Conservation (phyloP, 495 filamentous ascomycete genomes). For the Podospora bellae-mahoneyi region DNA sequence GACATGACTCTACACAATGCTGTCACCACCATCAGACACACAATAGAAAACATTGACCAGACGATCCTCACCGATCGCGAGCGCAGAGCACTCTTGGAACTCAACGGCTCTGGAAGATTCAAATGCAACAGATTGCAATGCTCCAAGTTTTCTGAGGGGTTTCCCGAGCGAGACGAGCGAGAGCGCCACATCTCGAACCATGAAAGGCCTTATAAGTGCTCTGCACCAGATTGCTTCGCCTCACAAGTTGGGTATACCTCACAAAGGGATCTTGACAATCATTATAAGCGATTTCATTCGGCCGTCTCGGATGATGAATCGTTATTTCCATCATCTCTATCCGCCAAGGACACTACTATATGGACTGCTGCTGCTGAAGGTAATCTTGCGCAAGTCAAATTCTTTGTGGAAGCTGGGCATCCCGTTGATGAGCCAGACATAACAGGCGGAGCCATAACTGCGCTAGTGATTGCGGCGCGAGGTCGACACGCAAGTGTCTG, state of each 20-base stretch:
- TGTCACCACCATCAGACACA: neutral
- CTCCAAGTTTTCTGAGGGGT: neutral
- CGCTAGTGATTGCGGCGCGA: neutral
- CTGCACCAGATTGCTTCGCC: neutral
- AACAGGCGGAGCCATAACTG: neutral
- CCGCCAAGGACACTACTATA: neutral
- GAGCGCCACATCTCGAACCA: neutral
- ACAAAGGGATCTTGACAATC: neutral
- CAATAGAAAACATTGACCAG: neutral
- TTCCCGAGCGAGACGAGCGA: neutral
- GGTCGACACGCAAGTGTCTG: neutral
- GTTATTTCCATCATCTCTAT: neutral
- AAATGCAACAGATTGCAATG: slow-evolving; percentile 7
- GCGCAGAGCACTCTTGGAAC: neutral
- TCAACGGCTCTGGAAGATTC: neutral
- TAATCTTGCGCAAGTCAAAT: neutral
- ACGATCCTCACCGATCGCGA: neutral
- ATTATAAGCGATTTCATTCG: neutral
- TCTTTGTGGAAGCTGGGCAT: neutral
- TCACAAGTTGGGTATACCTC: neutral
- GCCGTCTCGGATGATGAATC: neutral
- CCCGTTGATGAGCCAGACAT: neutral
- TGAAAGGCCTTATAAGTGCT: neutral
- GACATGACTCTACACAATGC: neutral
- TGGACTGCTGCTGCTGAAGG: neutral